phyloP scores from a whole-genome alignment of 2,329 filamentous ascomycete species.

The Fusarium poae region DNA sequence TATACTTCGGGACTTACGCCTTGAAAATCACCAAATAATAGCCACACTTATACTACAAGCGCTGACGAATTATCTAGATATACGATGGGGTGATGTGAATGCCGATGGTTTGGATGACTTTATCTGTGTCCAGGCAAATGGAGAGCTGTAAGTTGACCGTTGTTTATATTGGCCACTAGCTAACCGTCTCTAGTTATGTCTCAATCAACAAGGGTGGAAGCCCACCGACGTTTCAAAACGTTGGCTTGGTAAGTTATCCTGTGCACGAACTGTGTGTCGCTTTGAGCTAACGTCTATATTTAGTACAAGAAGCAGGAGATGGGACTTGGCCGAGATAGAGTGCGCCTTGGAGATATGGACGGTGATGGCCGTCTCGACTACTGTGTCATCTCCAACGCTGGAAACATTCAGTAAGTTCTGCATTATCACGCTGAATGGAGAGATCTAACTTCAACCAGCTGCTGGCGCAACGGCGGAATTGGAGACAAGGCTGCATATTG shows the following conservation, averaged over 20 bases:
- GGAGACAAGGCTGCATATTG: constrained; percentile 14
- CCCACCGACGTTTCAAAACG: constrained; percentile 1
- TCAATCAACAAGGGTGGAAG: constrained; percentile 10
- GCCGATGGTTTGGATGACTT: constrained; percentile 8
- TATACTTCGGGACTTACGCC: too few species aligned
- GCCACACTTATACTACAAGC: too few species aligned
- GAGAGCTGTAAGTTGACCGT: constrained; percentile 1
- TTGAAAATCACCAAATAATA: too few species aligned
- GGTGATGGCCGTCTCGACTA: constrained; percentile 9
- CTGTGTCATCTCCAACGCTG: constrained; percentile 7
- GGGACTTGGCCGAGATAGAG: constrained; percentile 3
- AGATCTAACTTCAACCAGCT: not conserved
- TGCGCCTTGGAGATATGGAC: constrained; percentile 6
- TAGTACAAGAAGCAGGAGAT: constrained; percentile 13
- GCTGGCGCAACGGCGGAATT: constrained; percentile 6
- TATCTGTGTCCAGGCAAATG: constrained; percentile 2
- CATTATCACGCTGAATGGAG: too few species aligned
- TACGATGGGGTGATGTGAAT: constrained; percentile 8
- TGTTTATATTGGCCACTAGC: not conserved
- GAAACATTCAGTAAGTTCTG: not conserved
- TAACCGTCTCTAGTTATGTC: not conserved
- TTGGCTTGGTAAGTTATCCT: not conserved
- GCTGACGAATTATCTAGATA: not conserved
- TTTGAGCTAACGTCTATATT: not conserved
- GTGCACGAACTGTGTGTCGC: too few species aligned